phyloP scores from a whole-genome alignment of 2,329 filamentous ascomycete genomes.

The Talaromyces sp. region DNA sequence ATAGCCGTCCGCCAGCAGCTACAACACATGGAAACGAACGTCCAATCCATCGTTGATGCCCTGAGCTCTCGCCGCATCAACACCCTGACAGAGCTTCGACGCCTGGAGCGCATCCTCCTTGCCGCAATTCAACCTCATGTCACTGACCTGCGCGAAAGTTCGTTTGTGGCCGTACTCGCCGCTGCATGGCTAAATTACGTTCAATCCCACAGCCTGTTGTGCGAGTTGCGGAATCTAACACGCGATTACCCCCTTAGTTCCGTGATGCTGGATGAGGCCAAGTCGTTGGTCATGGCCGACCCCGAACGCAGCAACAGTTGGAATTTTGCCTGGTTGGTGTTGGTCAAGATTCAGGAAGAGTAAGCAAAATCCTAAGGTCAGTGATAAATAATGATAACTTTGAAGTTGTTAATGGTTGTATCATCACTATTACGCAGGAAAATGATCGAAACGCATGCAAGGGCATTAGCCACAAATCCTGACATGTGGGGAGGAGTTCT shows the following conservation, averaged over 20 bases:
- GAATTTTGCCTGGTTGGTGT: conserved; percentile 70
- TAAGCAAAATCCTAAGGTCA: conserved; percentile 36
- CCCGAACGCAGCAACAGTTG: conserved; percentile 64
- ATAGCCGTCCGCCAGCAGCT: neutral
- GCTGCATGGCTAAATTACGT: conserved; percentile 68
- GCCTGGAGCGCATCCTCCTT: conserved; percentile 60
- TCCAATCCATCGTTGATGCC: conserved; percentile 56
- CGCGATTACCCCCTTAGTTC: conserved; percentile 63
- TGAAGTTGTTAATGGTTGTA: neutral
- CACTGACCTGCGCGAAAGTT: conserved; percentile 40
- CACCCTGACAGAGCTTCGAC: conserved; percentile 65
- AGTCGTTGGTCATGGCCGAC: conserved; percentile 58
- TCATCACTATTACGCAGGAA: conserved; percentile 37
- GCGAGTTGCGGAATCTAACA: conserved; percentile 64
- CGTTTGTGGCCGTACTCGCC: conserved; percentile 62
- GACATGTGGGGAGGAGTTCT: conserved; percentile 64
- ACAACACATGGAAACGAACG: conserved; percentile 36
- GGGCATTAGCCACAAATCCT: conserved; percentile 55
- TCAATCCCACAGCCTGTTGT: conserved; percentile 62
- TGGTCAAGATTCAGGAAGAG: conserved; percentile 62
- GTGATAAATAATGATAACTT: neutral
- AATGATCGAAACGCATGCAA: conserved; percentile 58
- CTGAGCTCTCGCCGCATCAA: conserved; percentile 65
- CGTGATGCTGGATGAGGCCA: conserved; percentile 37
- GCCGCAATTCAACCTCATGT: conserved; percentile 40